Conservation (phyloP, 176 grass and related monocot genomes). For the Pontederia crassipes region DNA sequence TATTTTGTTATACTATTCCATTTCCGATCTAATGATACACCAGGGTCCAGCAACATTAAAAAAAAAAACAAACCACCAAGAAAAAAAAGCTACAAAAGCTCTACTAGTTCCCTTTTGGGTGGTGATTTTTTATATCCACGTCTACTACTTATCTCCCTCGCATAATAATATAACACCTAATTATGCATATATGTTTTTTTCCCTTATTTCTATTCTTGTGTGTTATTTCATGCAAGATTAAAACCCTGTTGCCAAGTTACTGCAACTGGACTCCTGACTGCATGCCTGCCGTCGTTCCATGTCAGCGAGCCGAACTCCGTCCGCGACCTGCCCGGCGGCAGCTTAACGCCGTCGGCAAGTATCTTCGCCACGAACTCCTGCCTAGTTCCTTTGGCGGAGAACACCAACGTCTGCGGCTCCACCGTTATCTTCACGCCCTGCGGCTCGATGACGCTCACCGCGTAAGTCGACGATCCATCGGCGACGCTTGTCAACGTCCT, state of each 20-base stretch:
- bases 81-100: too few relatives aligned
- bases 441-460: neutral
- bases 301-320: conserved; percentile 15
- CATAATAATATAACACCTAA: too few relatives aligned
- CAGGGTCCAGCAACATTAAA: too few relatives aligned
- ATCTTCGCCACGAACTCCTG: conserved; percentile 4
- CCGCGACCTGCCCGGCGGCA: neutral
- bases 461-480: neutral
- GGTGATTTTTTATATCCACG: too few relatives aligned
- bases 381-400: neutral
- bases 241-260: conserved; percentile 5
- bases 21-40: too few relatives aligned
- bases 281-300: conserved; percentile 4
- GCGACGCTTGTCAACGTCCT: conserved; percentile 1
- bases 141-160: too few relatives aligned
- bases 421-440: neutral
- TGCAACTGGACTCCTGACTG: conserved; percentile 7
- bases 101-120: too few relatives aligned
- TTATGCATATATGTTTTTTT: too few relatives aligned
- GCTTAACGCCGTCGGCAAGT: neutral
- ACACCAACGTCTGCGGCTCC: conserved; percentile 10
- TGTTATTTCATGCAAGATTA: too few relatives aligned
- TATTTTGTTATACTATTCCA: too few relatives aligned
- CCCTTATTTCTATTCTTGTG: too few relatives aligned
- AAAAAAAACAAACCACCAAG: too few relatives aligned